Evolutionary conservation across 2,329 filamentous ascomycete genomes (phyloP).

Genomic region (Curvularia eragrostidis): DNA sequence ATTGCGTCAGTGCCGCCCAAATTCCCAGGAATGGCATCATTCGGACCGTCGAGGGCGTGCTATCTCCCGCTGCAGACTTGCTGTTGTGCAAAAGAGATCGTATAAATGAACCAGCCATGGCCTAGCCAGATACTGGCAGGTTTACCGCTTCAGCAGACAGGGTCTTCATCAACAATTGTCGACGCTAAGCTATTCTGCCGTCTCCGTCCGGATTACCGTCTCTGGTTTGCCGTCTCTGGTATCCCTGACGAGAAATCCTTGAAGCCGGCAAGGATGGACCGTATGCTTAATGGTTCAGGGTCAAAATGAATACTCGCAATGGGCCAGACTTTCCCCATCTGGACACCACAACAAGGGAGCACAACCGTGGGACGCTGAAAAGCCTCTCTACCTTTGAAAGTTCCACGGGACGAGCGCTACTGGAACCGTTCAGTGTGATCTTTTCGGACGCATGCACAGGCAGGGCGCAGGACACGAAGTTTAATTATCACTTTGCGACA

Average conservation of each 20-base stretch:
- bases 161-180: neutral
- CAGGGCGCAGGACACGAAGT: neutral
- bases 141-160: neutral
- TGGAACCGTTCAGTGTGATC: conserved; percentile 1
- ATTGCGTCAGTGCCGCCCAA: neutral
- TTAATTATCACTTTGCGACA: conserved; percentile 2
- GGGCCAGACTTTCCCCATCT: neutral
- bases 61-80: neutral
- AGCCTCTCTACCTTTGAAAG: neutral
- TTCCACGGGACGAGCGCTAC: neutral
- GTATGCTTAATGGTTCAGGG: neutral
- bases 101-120: neutral
- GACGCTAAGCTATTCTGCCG: neutral
- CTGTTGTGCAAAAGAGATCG: neutral
- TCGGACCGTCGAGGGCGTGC: neutral
- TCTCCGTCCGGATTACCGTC: neutral
- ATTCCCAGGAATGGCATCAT: neutral
- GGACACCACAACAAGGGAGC: neutral
- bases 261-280: neutral
- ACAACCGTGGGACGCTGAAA: neutral
- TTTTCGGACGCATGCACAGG: neutral
- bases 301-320: neutral
- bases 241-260: neutral
- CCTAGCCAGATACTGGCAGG: neutral
- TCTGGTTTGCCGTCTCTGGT: neutral